Evolutionary conservation across 208 protist species (phyloP), one percentile per base, ranked within the genome.

Genomic region (Balamuthia mandrillaris): DNA sequence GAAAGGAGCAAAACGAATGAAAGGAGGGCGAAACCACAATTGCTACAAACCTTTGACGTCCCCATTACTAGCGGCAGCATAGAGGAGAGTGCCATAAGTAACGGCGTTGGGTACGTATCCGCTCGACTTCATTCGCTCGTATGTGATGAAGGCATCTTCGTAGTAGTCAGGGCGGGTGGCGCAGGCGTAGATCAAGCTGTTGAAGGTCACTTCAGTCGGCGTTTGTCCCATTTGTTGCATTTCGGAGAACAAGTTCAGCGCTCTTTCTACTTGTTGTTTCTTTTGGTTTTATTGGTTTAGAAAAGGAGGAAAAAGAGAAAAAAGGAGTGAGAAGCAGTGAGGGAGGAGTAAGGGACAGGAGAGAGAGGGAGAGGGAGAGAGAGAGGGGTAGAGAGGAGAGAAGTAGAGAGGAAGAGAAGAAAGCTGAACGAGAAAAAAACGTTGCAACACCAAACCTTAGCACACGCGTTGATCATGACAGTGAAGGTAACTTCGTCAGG

Each of bases 401-500:
- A 60, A 16, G 31, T 27, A 60, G 14, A 60, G 7, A 60, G 3
- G 31, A 4, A 60, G 14, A 60, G 24, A 60, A 16, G 31, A 16
- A 60, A 16, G 52, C 24, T 16, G 52, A 18, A 60, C 31, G 52
- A 18, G 14, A 18, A 24, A 31, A 10, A 24, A 18, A 18, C n/a
- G n/a, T 9, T 14, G 58, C 58, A 65, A 24, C 9, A 65, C 9
- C 58, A 18, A 52, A 74, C 65, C 41, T 74, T 3, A 12, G 65
- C 65, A n/a, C 65, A 74, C 24, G 65, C 65, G 10, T 3, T 74
- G 65, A 74, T 74, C 65, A 74, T 74, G 35, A 74, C 41, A 2
- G 65, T 74, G 65, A 74, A 74, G 65, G 65, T 29, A 2, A 74
- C 65, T 49, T 74, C 65, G 21, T 74, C 65, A 3, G 65, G 65